A percentile compares a stretch with the other conserved stretches of the same genome.
phyloP scores from a whole-genome alignment of 306 rosid species.

The Neltuma alba region DNA sequence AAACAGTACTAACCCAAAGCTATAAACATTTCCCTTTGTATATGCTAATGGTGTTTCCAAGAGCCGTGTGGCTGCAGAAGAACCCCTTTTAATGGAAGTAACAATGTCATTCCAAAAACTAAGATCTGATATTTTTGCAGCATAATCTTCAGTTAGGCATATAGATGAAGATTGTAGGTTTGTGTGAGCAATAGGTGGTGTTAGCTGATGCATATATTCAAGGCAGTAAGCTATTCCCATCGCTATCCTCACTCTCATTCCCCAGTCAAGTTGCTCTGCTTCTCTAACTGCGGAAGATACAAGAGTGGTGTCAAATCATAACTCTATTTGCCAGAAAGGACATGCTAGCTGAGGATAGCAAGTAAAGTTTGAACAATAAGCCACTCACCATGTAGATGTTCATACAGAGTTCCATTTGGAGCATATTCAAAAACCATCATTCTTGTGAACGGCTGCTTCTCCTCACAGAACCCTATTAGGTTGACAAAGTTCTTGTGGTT shows the following conservation, averaged over 20 bases:
- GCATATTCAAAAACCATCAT: conserved; percentile 96
- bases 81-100: conserved; percentile 39
- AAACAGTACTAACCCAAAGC: conserved; percentile 76
- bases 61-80: conserved; percentile 37
- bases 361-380: neutral
- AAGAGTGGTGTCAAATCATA: conserved; percentile 5
- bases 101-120: conserved; percentile 65
- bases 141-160: conserved; percentile 88
- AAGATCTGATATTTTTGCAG: conserved; percentile 85
- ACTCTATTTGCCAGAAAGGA: neutral
- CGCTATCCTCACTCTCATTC: conserved; percentile 73
- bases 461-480: conserved; percentile 88
- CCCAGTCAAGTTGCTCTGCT: conserved; percentile 89
- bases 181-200: conserved; percentile 65
- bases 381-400: conserved; percentile 86
- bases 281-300: conserved; percentile 71
- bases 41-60: conserved; percentile 44
- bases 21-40: conserved; percentile 66
- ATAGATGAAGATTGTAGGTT: conserved; percentile 71
- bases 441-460: conserved; percentile 86
- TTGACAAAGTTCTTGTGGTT: conserved; percentile 93
- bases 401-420: conserved; percentile 92
- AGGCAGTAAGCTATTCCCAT: conserved; percentile 93
- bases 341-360: neutral
- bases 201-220: conserved; percentile 75